phyloP scores from a whole-genome alignment of 352 stramenopile genomes.

The Globisporangium carolinianum region DNA sequence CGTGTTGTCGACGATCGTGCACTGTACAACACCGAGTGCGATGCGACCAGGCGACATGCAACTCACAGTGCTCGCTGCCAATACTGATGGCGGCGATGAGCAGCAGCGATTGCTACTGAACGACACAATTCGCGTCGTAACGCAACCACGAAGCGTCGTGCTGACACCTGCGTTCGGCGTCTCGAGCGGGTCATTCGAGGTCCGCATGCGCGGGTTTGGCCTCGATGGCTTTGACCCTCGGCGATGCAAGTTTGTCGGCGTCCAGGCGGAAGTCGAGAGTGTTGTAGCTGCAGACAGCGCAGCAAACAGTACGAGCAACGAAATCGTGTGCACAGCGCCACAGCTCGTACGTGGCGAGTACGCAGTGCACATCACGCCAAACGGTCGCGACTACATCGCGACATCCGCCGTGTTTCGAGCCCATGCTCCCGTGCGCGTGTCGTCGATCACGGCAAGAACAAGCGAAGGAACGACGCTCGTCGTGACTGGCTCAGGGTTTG shows the following conservation, averaged over 20 bases:
- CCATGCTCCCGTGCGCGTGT: conserved; percentile 18
- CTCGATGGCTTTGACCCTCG: not conserved
- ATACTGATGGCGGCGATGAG: not conserved
- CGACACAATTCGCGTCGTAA: conserved; percentile 16
- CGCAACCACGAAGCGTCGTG: conserved; percentile 1
- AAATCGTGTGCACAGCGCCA: conserved; percentile 19
- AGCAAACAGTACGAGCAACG: not conserved
- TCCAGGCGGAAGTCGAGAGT: not conserved
- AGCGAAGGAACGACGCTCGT: conserved; percentile 12
- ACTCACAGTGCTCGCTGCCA: conserved; percentile 12
- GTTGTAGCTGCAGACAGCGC: not conserved
- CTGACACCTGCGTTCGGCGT: conserved; percentile 24
- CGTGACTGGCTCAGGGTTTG: conserved; percentile 26
- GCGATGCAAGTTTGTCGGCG: conserved; percentile 8
- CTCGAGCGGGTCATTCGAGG: conserved; percentile 15
- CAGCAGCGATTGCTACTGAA: conserved; percentile 15
- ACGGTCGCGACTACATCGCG: conserved; percentile 25
- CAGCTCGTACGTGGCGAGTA: conserved; percentile 20
- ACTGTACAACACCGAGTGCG: conserved; percentile 16
- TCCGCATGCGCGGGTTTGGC: conserved; percentile 10
- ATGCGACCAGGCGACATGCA: conserved; percentile 7
- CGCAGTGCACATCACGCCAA: conserved; percentile 25
- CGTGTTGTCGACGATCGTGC: conserved; percentile 17
- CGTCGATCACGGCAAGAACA: conserved; percentile 16
- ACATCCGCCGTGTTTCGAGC: conserved; percentile 15